Percentiles rank a stretch among this genome's conserved stretches.
Evolutionary conservation across 345 rosid genomes (phyloP).

Genomic region (Eucalyptus polybractea): DNA sequence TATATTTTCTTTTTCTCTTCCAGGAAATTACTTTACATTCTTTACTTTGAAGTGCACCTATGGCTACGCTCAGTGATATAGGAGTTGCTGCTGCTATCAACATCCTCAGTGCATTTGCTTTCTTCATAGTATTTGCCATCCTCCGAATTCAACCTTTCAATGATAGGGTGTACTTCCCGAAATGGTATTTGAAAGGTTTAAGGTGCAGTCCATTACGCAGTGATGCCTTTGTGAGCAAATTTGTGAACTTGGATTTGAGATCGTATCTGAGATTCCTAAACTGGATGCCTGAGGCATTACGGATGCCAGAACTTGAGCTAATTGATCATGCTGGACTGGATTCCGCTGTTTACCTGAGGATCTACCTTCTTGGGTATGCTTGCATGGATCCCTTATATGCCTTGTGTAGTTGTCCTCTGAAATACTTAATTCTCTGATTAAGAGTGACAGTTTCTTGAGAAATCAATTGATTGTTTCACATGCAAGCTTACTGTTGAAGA

Average conservation of each 20-base stretch:
- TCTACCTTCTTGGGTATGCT: conserved; percentile 74
- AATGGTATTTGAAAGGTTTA: conserved; percentile 84
- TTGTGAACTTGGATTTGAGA: conserved; percentile 68
- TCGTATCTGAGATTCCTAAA: conserved; percentile 58
- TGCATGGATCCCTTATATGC: not conserved
- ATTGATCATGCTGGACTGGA: conserved; percentile 88
- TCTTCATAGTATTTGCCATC: conserved; percentile 67
- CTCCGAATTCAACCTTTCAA: conserved; percentile 84
- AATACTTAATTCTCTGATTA: not conserved
- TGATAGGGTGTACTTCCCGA: conserved; percentile 88
- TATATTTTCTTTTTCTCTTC: not conserved
- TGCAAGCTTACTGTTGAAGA: not conserved
- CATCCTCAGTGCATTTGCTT: conserved; percentile 61
- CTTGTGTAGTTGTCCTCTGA: not conserved
- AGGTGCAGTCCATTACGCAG: conserved; percentile 45
- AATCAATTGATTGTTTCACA: not conserved
- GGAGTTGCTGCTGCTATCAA: conserved; percentile 80
- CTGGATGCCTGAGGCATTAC: conserved; percentile 92
- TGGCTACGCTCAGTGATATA: conserved; percentile 81
- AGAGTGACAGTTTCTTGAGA: not conserved
- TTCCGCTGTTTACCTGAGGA: conserved; percentile 78
- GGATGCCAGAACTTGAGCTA: conserved; percentile 91
- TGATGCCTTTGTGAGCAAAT: conserved; percentile 52
- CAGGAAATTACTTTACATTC: not conserved
- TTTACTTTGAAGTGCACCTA: not conserved